Evolutionary conservation across 1,139 yeast genomes (phyloP), one percentile per base, ranked within the genome.

Genomic region (Debaryomyces sp.): DNA sequence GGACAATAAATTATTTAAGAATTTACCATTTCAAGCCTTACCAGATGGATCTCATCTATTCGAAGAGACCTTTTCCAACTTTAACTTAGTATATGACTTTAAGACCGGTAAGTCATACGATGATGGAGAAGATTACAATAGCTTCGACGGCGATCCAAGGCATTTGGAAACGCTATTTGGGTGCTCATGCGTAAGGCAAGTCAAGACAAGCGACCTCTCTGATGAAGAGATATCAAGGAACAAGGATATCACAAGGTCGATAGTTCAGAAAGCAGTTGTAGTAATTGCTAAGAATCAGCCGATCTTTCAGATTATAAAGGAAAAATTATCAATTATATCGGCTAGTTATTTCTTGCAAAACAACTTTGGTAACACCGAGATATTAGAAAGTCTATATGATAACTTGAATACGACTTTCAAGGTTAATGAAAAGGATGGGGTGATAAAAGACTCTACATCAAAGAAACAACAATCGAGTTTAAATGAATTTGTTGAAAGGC

Each of bases 11-110:
- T 68, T 87, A 21, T 94, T 97, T 90, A 90, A 94, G n/a, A 85
- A 87, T 59, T 70, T 94, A 41, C 95, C 98, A 2, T 94, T 94
- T 62, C 97, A 92, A 63, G 96, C 97, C 2, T 72, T 94, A 32
- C 99, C 99, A 0, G 99, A 94, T 66, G 99, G 99, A 1, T 87
- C 96, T 1, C 99, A 94, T 66, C 82, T 67, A 45, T 94, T 86
- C 61, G 96, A 91, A 63, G 98, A 94, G 64, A 92, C 96, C 3
- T 91, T 91, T 62, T 87, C 96, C 35, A 90, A 90, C 62, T 94
- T 94, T 68, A 91, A 96, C 30, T 70, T 94, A 46, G 79, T 87
- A n/a, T 88, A 85, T 62, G 91, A 90, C 60, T 85, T 84, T 49
- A 69, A 73, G 29, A 70, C 71, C 34, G 71, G 75, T 29, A 66